These are phyloP conservation scores for Phaeophleospora eucalypticola DNA, from an alignment of 2,329 filamentous ascomycete genomes.

Conservation along the genomic window DNA sequence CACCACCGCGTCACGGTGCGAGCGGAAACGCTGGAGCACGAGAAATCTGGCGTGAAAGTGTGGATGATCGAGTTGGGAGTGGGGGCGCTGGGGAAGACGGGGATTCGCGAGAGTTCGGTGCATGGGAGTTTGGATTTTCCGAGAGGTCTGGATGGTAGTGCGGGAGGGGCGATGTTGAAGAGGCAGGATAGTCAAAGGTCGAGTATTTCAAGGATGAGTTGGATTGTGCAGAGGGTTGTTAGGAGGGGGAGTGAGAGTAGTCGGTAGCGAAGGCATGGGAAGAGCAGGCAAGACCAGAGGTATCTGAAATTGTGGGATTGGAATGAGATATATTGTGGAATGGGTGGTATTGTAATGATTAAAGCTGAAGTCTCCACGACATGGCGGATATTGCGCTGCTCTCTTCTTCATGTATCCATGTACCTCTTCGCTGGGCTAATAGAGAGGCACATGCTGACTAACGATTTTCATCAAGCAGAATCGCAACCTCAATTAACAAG, in stretches of 20 bases:
- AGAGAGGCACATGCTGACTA: too few relatives aligned
- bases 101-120: neutral
- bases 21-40: slow-evolving; percentile 1
- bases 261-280: neutral
- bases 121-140: neutral
- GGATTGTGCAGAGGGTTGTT: slow-evolving; percentile 9
- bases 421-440: too few relatives aligned
- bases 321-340: neutral
- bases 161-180: too few relatives aligned
- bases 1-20: slow-evolving; percentile 5
- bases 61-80: slow-evolving; percentile 3
- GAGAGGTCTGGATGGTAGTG: neutral
- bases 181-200: slow-evolving; percentile 2
- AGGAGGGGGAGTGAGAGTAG: slow-evolving; percentile 5
- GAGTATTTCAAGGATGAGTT: slow-evolving; percentile 4
- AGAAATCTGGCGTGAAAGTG: slow-evolving; percentile 3
- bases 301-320: neutral
- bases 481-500: too few relatives aligned
- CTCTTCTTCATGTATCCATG: too few relatives aligned
- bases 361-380: neutral
- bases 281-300: too few relatives aligned
- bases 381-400: too few relatives aligned
- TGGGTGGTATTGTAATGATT: neutral
- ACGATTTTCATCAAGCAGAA: too few relatives aligned
- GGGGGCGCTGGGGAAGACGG: slow-evolving; percentile 2